A percentile compares a stretch with the other conserved stretches of the same genome.
These are phyloP conservation scores for Porodaedalea pini DNA, from an alignment of 1,284 basidiomycete genomes.

Conservation along the genomic window DNA sequence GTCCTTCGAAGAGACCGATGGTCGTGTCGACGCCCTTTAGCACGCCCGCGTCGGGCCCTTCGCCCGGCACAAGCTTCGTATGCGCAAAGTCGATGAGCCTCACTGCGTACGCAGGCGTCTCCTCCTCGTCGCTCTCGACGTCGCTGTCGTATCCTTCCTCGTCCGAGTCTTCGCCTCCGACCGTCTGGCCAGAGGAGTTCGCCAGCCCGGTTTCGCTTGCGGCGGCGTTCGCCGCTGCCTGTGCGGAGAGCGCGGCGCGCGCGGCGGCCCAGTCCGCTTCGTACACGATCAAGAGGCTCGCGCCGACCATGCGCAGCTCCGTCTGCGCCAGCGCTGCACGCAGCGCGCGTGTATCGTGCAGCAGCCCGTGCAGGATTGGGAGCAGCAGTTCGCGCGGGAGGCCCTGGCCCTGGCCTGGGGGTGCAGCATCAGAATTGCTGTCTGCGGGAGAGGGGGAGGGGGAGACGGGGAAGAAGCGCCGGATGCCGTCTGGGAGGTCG, in stretches of 20 bases:
- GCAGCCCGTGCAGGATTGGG: conserved; percentile 53
- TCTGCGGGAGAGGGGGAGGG: conserved; percentile 16
- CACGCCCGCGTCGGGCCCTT: conserved; percentile 79
- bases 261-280: conserved; percentile 63
- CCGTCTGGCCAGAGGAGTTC: conserved; percentile 32
- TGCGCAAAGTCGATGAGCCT: conserved; percentile 95
- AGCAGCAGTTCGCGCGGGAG: conserved; percentile 44
- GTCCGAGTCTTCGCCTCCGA: conserved; percentile 29
- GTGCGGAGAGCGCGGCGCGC: conserved; percentile 36
- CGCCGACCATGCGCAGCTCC: conserved; percentile 81
- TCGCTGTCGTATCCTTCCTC: conserved; percentile 33
- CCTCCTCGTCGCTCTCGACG: conserved; percentile 30
- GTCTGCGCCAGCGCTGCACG: conserved; percentile 47
- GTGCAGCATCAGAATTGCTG: too few species aligned
- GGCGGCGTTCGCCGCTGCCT: conserved; percentile 32
- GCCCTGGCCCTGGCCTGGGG: conserved; percentile 17
- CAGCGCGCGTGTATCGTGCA: conserved; percentile 59
- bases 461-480: conserved; percentile 72
- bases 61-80: conserved; percentile 62
- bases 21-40: conserved; percentile 69
- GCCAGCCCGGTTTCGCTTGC: not conserved
- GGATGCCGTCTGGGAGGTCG: conserved; percentile 72
- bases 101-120: conserved; percentile 58
- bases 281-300: conserved; percentile 80
- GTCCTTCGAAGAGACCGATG: conserved; percentile 52